Evolutionary conservation across 2,329 filamentous ascomycete genomes (phyloP), one percentile per base, ranked within the genome.

Genomic region (Pseudogymnoascus sp.): DNA sequence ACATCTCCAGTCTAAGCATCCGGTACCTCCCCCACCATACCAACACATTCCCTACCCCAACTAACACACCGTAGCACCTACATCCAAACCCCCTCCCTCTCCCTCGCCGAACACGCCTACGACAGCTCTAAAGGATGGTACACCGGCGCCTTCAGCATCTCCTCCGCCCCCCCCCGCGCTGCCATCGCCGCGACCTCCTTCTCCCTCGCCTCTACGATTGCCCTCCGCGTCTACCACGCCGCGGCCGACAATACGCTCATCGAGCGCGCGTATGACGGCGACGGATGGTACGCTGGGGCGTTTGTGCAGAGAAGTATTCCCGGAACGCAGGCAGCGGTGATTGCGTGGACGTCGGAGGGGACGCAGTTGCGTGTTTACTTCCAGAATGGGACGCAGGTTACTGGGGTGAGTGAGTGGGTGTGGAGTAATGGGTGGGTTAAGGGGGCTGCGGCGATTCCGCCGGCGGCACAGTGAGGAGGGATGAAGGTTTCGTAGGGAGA

Each of bases 281-380:
- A 37, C 16, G 38, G 39, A 12, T 66, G 64, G 64, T 65, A 63
- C 41, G 64, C 64, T 21, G 64, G 64, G 8, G 61, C 11, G 14
- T 66, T 66, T 63, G 21, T 23, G 21, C 61, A 66, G 61, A 8
- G 10, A 11, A 31, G 14, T 29, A 37, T 66, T 33, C 61, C 55
- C 3, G 61, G n/a, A 11, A 41, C 55, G 6, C 59, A 49, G 39
- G 61, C 63, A 7, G 58, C 61, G 12, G 64, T 59, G 29, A 41
- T 65, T 39, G 16, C 23, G 6, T 58, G 49, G 49, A 12, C 49
- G 12, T 19, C 19, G 2, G 41, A 43, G 8, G 23, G 23, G 21
- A 26, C 35, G 14, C 23, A 41, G 14, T 49, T 65, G 38, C 37
- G 64, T n/a, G 64, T 66, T n/a, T 66, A 66, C 41, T 21, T 66